Evolutionary conservation across 805 yeast genomes (phyloP).

Genomic region (Candida dajiaensis): DNA sequence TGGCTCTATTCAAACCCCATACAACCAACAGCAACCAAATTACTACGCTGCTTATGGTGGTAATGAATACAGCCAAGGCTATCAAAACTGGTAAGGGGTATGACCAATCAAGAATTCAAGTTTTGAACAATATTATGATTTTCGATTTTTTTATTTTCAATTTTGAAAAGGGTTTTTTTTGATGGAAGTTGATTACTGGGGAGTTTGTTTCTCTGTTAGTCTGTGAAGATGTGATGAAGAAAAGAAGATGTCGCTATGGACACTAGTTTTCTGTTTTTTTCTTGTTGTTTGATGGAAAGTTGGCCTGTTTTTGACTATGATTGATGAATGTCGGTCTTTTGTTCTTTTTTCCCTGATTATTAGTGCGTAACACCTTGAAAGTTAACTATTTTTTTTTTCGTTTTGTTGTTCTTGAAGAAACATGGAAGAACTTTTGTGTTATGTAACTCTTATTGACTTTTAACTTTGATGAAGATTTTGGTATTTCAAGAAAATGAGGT

Average conservation of each 20-base stretch:
- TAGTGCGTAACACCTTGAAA: background rate
- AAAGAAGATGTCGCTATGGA: background rate
- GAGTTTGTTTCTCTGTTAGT: background rate
- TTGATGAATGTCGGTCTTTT: background rate
- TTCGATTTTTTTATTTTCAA: background rate
- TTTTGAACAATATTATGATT: background rate
- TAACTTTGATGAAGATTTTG: background rate
- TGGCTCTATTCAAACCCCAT: conserved; percentile 22
- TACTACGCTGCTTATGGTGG: conserved; percentile 15
- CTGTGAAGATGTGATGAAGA: background rate
- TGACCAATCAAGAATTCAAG: background rate
- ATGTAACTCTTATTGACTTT: background rate
- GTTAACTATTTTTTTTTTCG: background rate
- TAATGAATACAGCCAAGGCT: conserved; percentile 11
- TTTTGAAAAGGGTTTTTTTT: background rate
- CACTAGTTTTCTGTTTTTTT: background rate
- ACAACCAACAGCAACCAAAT: conserved; percentile 19
- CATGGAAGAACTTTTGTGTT: background rate
- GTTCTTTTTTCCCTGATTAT: background rate
- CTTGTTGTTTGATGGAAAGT: background rate
- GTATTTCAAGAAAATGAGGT: background rate
- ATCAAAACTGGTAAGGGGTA: conserved; percentile 10
- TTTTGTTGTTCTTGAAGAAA: background rate
- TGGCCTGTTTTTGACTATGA: background rate
- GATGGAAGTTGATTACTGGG: background rate